These are phyloP conservation scores for Trichoderma endophyticum DNA, from an alignment of 2,329 filamentous ascomycete genomes.

Conservation along the genomic window DNA sequence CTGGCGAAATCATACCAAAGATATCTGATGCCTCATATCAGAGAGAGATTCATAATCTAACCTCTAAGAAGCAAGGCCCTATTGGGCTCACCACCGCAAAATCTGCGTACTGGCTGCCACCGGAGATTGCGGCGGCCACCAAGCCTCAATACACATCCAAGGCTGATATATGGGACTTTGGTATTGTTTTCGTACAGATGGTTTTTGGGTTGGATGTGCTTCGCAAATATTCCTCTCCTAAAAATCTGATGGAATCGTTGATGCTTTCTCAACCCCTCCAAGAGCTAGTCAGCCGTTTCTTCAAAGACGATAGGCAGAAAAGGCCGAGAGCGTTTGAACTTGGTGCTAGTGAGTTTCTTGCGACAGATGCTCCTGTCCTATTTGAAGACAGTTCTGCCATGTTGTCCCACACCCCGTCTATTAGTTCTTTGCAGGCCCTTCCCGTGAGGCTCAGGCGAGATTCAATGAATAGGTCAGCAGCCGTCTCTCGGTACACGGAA, in stretches of 20 bases:
- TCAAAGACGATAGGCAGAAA: slow-evolving; percentile 79
- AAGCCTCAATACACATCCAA: slow-evolving; percentile 68
- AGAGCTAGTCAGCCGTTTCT: slow-evolving; percentile 79
- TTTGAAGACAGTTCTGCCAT: slow-evolving; percentile 42
- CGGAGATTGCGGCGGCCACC: slow-evolving; percentile 65
- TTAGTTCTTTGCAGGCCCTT: slow-evolving; percentile 40
- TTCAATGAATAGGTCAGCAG: slow-evolving; percentile 51
- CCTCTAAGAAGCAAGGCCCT: slow-evolving; percentile 49
- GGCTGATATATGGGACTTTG: slow-evolving; percentile 93
- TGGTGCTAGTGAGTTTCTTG: slow-evolving; percentile 62
- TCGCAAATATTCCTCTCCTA: slow-evolving; percentile 75
- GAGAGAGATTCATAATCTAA: slow-evolving; percentile 61
- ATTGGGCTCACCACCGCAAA: slow-evolving; percentile 59
- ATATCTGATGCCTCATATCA: slow-evolving; percentile 73
- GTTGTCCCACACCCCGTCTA: slow-evolving; percentile 42
- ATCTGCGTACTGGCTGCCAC: slow-evolving; percentile 79
- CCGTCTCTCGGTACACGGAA: slow-evolving; percentile 71
- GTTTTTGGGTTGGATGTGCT: slow-evolving; percentile 78
- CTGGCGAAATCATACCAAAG: slow-evolving; percentile 69
- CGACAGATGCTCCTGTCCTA: slow-evolving; percentile 60
- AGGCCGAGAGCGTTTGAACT: slow-evolving; percentile 77
- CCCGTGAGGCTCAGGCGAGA: slow-evolving; percentile 57
- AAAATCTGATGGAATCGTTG: slow-evolving; percentile 66
- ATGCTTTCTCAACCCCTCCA: slow-evolving; percentile 71
- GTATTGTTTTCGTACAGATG: slow-evolving; percentile 90